Evolutionary conservation across 345 rosid species (phyloP).

Genomic region (Physaria fendleri): DNA sequence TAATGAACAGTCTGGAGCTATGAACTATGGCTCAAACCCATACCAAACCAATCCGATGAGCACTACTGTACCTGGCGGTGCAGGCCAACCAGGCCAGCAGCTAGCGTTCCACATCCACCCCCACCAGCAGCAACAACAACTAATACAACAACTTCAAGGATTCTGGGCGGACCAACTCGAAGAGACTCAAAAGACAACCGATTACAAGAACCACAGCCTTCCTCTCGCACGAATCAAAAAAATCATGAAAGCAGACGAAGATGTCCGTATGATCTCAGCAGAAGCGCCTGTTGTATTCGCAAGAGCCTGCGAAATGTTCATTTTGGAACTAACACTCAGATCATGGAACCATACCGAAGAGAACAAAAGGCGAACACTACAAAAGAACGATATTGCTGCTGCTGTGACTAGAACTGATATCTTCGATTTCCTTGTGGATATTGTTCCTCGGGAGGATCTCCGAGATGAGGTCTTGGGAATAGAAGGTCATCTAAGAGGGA

Average conservation of each 20-base stretch:
- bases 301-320: slow-evolving; percentile 93
- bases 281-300: slow-evolving; percentile 91
- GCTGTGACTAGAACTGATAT: slow-evolving; percentile 87
- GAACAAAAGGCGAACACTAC: slow-evolving; percentile 87
- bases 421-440: slow-evolving; percentile 85
- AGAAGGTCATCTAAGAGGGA: too few relatives aligned
- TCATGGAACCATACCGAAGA: slow-evolving; percentile 97
- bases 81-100: too few relatives aligned
- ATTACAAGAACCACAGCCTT: slow-evolving; percentile 86
- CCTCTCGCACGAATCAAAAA: slow-evolving; percentile 92
- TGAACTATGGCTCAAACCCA: slow-evolving; percentile 56
- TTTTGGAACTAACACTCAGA: slow-evolving; percentile 66
- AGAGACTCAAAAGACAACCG: slow-evolving; percentile 68
- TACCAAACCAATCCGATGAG: slow-evolving; percentile 58
- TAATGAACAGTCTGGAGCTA: slow-evolving; percentile 53
- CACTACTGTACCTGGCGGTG: too few relatives aligned
- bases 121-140: slow-evolving; percentile 88
- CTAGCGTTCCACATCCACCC: too few relatives aligned
- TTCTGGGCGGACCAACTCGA: slow-evolving; percentile 81
- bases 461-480: slow-evolving; percentile 79
- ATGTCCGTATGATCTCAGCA: slow-evolving; percentile 89
- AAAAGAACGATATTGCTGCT: slow-evolving; percentile 88
- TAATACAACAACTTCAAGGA: slow-evolving; percentile 73
- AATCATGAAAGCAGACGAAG: slow-evolving; percentile 99
- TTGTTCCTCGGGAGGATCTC: slow-evolving; percentile 86